Base-by-base conservation (phyloP, 768 basidiomycete genomes). In the Amanita molliuscula region DNA sequence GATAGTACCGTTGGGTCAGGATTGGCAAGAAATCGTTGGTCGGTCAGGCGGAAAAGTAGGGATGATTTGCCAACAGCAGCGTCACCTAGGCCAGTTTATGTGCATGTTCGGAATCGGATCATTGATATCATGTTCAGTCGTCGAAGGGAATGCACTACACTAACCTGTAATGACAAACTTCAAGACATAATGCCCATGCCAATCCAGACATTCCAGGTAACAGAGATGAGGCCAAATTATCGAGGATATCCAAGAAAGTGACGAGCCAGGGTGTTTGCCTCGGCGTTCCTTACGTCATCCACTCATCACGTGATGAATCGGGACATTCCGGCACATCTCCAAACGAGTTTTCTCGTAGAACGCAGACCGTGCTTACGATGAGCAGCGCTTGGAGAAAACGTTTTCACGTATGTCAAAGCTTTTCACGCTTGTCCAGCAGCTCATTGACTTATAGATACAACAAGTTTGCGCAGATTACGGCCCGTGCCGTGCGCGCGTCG, bases 401-500 rank as follows among this genome's bases (percentile, higher is more conserved):
- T 85, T 58, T 87, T 91, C 79, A 79, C 86, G 88, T 88, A 74
- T 41, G 84, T 73, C 37, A 13, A 11, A n/a, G 25, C 10, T 28
- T 35, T 34, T 23, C 8, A 28, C 20, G 25, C 25, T 21, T 15
- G 16, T 6, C 6, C n/a, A 6, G n/a, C 9, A 46, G 26, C 52
- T 60, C 46, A 60, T 49, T 38, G 47, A 28, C 25, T 41, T 37
- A 20, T 63, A 99, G 95, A 54, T 98, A 85, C 84, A 99, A 98
- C 85, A 94, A 94, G 71, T 97, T 89, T 78, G 81, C 90, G 59
- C 86, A 90, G 68, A 89, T 99, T 65, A 88, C 91, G 52, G 94
- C 95, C 41, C 82, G 86, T 54, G 94, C 95, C 44, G 76, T 97
- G 54, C 88, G 95, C 61, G 77, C 82, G 60, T 94, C 90, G 44